A percentile compares a stretch with the other conserved stretches of the same genome.
Evolutionary conservation across 192 early-diverging fungal genomes (phyloP).

Genomic region (Nowakowskiella sp.): DNA sequence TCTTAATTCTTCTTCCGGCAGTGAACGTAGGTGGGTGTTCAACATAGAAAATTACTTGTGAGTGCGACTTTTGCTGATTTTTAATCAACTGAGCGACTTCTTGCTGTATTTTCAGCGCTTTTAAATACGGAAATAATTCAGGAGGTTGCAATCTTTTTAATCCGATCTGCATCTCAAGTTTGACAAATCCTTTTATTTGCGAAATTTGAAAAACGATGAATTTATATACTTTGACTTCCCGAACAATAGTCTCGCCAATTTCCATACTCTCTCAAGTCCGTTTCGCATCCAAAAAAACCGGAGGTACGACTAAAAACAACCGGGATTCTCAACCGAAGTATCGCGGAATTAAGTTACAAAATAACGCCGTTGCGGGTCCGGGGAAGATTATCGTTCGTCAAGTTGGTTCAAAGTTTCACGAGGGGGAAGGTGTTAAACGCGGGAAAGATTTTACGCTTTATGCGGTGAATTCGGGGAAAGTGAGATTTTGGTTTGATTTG

Average conservation of each 20-base stretch:
- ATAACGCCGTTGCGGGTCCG: constrained; percentile 27
- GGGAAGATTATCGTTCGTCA: constrained; percentile 42
- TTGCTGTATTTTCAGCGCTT: too few relatives aligned
- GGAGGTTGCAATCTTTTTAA: too few relatives aligned
- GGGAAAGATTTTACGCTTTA: constrained; percentile 41
- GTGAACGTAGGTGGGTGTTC: constrained; percentile 91
- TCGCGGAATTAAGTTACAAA: constrained; percentile 35
- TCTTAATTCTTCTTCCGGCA: constrained; percentile 73
- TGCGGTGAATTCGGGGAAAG: constrained; percentile 27
- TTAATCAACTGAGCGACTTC: too few relatives aligned
- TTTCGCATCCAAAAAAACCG: constrained; percentile 44
- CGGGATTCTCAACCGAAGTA: constrained; percentile 43
- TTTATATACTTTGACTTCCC: too few relatives aligned
- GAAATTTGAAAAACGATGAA: too few relatives aligned
- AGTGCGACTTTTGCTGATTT: constrained; percentile 21
- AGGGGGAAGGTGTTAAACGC: constrained; percentile 33
- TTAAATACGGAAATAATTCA: too few relatives aligned
- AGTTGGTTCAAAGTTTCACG: constrained; percentile 35
- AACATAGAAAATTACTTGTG: constrained; percentile 57
- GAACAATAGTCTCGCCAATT: too few relatives aligned
- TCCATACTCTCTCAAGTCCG: constrained; percentile 33
- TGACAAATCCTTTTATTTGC: too few relatives aligned
- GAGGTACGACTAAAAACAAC: constrained; percentile 40
- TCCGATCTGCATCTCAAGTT: too few relatives aligned
- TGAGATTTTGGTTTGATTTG: constrained; percentile 40